These are phyloP conservation scores for Chalciporus sp. DNA, from an alignment of 1,284 basidiomycete genomes.

Conservation along the genomic window DNA sequence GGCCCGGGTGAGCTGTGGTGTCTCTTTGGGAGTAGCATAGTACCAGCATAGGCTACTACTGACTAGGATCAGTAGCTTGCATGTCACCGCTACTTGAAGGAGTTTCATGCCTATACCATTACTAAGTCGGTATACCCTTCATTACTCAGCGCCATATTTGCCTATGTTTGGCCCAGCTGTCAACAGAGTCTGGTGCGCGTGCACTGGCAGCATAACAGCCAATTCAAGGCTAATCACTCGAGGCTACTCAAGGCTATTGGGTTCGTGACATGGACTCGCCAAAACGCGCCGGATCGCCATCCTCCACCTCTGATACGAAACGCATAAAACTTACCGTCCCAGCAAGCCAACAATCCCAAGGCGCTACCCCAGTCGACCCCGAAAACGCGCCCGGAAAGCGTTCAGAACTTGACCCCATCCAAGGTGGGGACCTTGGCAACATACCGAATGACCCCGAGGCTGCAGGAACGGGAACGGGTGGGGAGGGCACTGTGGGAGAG, in stretches of 20 bases:
- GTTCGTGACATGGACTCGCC: slow-evolving; percentile 61
- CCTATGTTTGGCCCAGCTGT: neutral
- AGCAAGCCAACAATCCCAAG: slow-evolving; percentile 54
- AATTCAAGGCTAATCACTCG: slow-evolving; percentile 13
- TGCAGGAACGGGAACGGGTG: slow-evolving; percentile 40
- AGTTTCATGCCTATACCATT: too few relatives aligned
- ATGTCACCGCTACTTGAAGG: too few relatives aligned
- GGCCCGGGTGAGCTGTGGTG: too few relatives aligned
- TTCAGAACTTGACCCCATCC: slow-evolving; percentile 73
- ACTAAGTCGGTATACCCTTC: too few relatives aligned
- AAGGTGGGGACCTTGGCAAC: slow-evolving; percentile 71
- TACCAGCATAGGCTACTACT: too few relatives aligned
- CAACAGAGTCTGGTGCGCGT: neutral
- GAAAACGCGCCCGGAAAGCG: slow-evolving; percentile 77
- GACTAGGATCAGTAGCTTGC: too few relatives aligned
- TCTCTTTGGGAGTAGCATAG: too few relatives aligned
- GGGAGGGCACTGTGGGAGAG: slow-evolving; percentile 43
- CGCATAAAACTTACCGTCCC: slow-evolving; percentile 65
- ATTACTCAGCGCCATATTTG: neutral
- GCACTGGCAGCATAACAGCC: slow-evolving; percentile 3
- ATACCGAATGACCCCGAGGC: slow-evolving; percentile 52
- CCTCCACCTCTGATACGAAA: slow-evolving; percentile 61
- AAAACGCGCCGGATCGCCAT: slow-evolving; percentile 71
- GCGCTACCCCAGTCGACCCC: slow-evolving; percentile 66
- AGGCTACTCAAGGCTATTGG: slow-evolving; percentile 20